Evolutionary conservation across 805 yeast genomes (phyloP).

Genomic region (Sugiyamaella smithiae): DNA sequence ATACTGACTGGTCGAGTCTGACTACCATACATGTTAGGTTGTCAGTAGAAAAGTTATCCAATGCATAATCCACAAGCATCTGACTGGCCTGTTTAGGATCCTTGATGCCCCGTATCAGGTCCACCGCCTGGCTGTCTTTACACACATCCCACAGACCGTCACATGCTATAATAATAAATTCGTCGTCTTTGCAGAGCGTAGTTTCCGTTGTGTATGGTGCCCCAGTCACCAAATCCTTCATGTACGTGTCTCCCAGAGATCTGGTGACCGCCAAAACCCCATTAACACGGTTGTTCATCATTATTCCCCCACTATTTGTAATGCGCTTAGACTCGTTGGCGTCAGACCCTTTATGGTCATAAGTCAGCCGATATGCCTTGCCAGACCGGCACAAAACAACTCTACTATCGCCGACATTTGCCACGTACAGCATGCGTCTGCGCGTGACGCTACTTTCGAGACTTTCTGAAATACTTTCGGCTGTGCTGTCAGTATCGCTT

Average conservation of each 20-base stretch:
- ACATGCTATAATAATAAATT: slow-evolving; percentile 85
- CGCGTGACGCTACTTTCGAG: background rate
- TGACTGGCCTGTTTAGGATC: slow-evolving; percentile 69
- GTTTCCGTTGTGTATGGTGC: slow-evolving; percentile 91
- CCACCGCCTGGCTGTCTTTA: slow-evolving; percentile 79
- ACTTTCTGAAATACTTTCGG: background rate
- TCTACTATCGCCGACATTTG: slow-evolving; percentile 93
- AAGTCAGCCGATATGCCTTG: slow-evolving; percentile 71
- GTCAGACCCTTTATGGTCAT: slow-evolving; percentile 93
- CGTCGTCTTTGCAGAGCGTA: slow-evolving; percentile 62
- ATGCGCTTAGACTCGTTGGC: slow-evolving; percentile 71
- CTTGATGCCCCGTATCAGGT: slow-evolving; percentile 51
- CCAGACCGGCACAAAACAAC: slow-evolving; percentile 76
- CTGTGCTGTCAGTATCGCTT: background rate
- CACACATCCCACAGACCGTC: slow-evolving; percentile 98
- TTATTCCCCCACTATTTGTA: slow-evolving; percentile 75
- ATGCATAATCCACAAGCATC: slow-evolving; percentile 65
- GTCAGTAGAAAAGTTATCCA: slow-evolving; percentile 79
- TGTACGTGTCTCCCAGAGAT: slow-evolving; percentile 88
- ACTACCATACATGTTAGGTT: slow-evolving; percentile 93
- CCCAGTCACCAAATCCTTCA: slow-evolving; percentile 85
- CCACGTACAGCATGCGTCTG: slow-evolving; percentile 75
- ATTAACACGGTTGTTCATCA: slow-evolving; percentile 87
- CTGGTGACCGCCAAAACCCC: slow-evolving; percentile 95
- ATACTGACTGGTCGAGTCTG: slow-evolving; percentile 39